Conservation (phyloP, 2,329 filamentous ascomycete genomes). For the Sporothrix variecibatus region DNA sequence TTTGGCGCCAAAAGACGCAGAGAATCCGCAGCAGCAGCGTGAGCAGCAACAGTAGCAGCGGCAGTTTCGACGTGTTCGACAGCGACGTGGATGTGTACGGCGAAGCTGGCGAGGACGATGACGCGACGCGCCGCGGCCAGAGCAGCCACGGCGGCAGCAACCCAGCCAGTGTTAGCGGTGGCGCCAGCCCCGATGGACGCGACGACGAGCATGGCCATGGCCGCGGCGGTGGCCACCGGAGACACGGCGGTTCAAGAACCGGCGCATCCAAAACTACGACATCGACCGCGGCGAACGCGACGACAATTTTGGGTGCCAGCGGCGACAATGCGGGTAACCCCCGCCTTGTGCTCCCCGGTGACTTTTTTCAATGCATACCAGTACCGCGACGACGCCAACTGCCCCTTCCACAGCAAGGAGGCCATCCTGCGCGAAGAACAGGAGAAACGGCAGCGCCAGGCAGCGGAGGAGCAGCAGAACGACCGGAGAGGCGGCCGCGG, state of each 20-base stretch:
- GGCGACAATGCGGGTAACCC: conserved; percentile 30
- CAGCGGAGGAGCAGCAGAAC: conserved; percentile 11
- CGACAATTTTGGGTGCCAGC: conserved; percentile 26
- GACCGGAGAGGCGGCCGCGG: background rate
- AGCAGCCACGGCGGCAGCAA: conserved; percentile 25
- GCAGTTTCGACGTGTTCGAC: conserved; percentile 24
- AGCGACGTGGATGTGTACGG: conserved; percentile 28
- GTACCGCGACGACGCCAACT: conserved; percentile 35
- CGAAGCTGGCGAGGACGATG: conserved; percentile 14
- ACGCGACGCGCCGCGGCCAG: conserved; percentile 14
- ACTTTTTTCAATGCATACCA: conserved; percentile 46
- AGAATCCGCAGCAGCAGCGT: conserved; percentile 18
- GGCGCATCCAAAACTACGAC: background rate
- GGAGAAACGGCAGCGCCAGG: conserved; percentile 3
- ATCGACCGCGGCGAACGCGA: background rate
- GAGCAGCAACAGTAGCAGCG: conserved; percentile 23
- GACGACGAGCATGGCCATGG: background rate
- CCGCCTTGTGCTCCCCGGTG: conserved; percentile 48
- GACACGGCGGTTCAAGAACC: background rate
- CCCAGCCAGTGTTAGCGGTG: conserved; percentile 13
- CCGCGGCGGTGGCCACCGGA: background rate
- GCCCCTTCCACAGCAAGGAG: conserved; percentile 28
- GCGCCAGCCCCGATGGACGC: conserved; percentile 9
- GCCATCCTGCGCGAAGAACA: conserved; percentile 24
- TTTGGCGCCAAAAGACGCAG: conserved; percentile 21